Base-by-base conservation (phyloP, 2,329 filamentous ascomycete species). In the Trichoderma pleuroti region DNA sequence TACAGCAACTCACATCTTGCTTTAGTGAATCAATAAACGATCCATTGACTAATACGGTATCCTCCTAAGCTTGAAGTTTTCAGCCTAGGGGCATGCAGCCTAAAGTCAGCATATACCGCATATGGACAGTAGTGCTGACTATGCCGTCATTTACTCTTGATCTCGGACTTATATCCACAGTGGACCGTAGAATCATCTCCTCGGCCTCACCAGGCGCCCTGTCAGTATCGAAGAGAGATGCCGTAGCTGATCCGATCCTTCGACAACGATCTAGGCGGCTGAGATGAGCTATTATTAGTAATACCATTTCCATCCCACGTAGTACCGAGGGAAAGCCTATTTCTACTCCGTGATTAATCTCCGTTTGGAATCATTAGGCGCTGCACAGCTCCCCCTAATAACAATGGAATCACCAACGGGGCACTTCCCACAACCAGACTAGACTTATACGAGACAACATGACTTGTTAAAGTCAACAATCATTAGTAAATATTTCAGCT, bases 61-160 rank as follows among this genome's bases (percentile, higher is more conserved):
- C 8, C 24, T 34, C 18, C 5, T 6, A 16, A 42, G 8, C 52
- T 30, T 57, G 21, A 16, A 14, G 16, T 57, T 30, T 30, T 24
- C 34, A 28, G 34, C 8, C 5, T 28, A 57, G 49, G 34, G 34
- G 18, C 34, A 21, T 42, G 26, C 52, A 30, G 1, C 18, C 4
- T 12, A 54, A 57, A 4, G 12, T 49, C 24, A 54, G 46, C 62
- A 26, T n/a, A 28, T 56, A 24, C 62, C 42, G 30, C 14, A 26
- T 14, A 10, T 24, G 61, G 42, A n/a, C 61, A 64, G 56, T 64
- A 64, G 61, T 34, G 61, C 61, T 64, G 28, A 64, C 61, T n/a
- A 28, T 64, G 42, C 32, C 61, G 12, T 30, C 42, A 34, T 14
- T 52, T 52, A 52, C 24, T 34, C 24, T 26, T 16, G 16, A 63